These are phyloP conservation scores for Rhodomyrtus tomentosa DNA, from an alignment of 345 rosid species.

Conservation along the genomic window DNA sequence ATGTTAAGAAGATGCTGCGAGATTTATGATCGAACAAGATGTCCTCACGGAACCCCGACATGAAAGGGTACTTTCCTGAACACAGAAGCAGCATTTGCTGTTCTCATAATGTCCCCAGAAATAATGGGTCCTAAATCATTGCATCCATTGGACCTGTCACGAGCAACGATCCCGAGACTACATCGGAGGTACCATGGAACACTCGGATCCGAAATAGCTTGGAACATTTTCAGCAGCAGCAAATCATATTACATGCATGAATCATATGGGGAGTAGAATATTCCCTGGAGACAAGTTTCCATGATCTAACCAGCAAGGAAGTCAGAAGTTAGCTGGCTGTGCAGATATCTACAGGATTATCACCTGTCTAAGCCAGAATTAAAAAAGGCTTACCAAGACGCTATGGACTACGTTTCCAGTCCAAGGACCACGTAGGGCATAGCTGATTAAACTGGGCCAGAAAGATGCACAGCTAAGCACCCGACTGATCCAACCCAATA, in stretches of 20 bases:
- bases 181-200: neutral
- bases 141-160: neutral
- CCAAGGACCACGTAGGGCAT: neutral
- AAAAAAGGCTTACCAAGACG: neutral
- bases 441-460: neutral
- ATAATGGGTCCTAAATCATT: neutral
- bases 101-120: neutral
- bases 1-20: neutral
- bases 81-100: neutral
- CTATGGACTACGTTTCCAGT: neutral
- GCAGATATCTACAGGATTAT: neutral
- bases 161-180: neutral
- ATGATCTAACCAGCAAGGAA: neutral
- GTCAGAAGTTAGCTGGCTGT: neutral
- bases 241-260: neutral
- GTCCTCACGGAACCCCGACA: neutral
- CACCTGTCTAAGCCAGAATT: neutral
- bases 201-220: neutral
- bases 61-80: neutral
- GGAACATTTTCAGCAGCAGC: neutral
- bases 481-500: neutral
- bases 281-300: neutral
- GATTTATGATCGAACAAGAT: neutral
- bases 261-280: neutral
- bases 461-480: neutral